Evolutionary conservation across 192 early-diverging fungal genomes (phyloP).

Genomic region (Podochytrium sp.): DNA sequence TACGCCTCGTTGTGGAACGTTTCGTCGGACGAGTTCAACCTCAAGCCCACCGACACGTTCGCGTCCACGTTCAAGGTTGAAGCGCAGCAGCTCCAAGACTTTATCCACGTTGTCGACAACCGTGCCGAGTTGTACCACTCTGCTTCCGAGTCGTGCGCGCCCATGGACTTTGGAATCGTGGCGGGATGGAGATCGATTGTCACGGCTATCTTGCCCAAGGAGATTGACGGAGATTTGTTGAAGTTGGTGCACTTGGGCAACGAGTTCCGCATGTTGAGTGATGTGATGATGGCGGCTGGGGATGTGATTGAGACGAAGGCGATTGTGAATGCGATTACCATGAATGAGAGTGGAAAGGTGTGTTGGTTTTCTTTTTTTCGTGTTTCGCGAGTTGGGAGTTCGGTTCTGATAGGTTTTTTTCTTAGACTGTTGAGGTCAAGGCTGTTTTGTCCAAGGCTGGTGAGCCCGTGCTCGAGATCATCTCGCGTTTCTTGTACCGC

Average conservation of each 20-base stretch:
- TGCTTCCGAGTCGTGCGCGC: conserved; percentile 46
- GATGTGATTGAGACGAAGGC: conserved; percentile 86
- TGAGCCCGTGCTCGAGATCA: conserved; percentile 84
- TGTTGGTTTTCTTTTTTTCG: background rate
- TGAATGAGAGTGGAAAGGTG: conserved; percentile 84
- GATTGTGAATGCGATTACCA: conserved; percentile 82
- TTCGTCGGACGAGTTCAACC: conserved; percentile 49
- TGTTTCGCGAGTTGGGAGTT: conserved; percentile 4
- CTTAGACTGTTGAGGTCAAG: conserved; percentile 80
- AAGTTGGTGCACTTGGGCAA: conserved; percentile 92
- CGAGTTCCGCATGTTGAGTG: conserved; percentile 85
- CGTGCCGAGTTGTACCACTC: conserved; percentile 55
- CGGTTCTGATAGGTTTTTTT: background rate
- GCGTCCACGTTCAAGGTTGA: conserved; percentile 64
- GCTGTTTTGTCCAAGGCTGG: conserved; percentile 62
- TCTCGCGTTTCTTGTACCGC: conserved; percentile 90
- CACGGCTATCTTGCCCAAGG: conserved; percentile 89
- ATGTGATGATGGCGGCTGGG: conserved; percentile 74
- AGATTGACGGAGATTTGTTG: conserved; percentile 92
- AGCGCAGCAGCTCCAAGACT: conserved; percentile 69
- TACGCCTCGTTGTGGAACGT: conserved; percentile 82
- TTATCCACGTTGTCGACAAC: conserved; percentile 79
- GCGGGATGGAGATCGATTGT: conserved; percentile 89
- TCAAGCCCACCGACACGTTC: conserved; percentile 70
- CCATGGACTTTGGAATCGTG: conserved; percentile 95